Evolutionary conservation across 306 rosid genomes (phyloP).

Genomic region (Cicer pinnatifidum): DNA sequence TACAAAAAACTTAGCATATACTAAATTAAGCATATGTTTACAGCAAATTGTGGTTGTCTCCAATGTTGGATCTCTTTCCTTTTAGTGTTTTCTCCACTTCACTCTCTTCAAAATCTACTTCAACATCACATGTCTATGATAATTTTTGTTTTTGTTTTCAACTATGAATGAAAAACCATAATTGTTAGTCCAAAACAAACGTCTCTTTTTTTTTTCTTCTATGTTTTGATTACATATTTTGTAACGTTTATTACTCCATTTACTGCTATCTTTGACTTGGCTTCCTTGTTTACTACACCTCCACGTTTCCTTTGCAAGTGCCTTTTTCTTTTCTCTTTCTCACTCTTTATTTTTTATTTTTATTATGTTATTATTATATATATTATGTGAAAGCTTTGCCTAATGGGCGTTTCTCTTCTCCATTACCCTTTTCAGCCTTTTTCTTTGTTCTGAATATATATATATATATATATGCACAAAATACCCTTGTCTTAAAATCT

Average conservation of each 20-base stretch:
- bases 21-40: conserved; percentile 49
- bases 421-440: conserved; percentile 32
- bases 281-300: conserved; percentile 24
- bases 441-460: conserved; percentile 15
- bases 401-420: conserved; percentile 30
- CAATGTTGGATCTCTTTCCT: conserved; percentile 45
- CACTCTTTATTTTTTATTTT: not conserved
- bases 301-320: not conserved
- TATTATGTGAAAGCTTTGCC: not conserved
- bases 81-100: conserved; percentile 40
- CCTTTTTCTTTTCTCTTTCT: conserved; percentile 3
- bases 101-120: conserved; percentile 3
- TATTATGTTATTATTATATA: not conserved
- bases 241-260: conserved; percentile 40
- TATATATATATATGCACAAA: conserved; percentile 15
- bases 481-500: conserved; percentile 35
- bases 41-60: conserved; percentile 54
- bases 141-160: not conserved
- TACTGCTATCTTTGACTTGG: conserved; percentile 48
- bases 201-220: conserved; percentile 25
- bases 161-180: conserved; percentile 27
- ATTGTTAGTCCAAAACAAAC: conserved; percentile 18
- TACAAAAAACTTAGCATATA: conserved; percentile 19
- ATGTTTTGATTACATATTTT: conserved; percentile 47
- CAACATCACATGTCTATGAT: conserved; percentile 35